Base-by-base conservation (phyloP, 2,329 filamentous ascomycete genomes). In the Pseudogymnoascus sp. region DNA sequence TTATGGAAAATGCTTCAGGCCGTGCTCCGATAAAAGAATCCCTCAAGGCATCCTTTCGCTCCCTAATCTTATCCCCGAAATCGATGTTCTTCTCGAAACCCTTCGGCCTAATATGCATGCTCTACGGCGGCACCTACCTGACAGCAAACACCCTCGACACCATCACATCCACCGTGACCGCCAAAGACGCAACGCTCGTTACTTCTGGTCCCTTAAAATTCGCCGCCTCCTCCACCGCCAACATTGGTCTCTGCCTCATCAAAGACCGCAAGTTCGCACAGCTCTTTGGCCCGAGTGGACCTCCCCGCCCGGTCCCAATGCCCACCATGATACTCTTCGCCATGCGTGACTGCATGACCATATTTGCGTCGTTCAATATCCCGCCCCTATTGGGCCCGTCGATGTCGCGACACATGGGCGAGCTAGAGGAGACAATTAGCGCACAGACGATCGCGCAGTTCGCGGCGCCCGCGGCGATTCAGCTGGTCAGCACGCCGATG, bases 321-420 rank as follows among this genome's bases (percentile, higher is more conserved):
- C 80, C 88, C 1, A 90, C 87, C 7, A 95, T 92, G 76, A 79
- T 82, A 0, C 84, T 96, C 64, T 97, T 96, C 79, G 87, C 90
- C 2, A 73, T 89, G 63, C 86, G 93, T 70, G 93, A 97, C 78
- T 91, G 88, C 76, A 78, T 96, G 67, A 96, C 93, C 62, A 92
- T 96, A 71, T 96, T 96, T 75, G 92, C 92, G 4, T 90, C 86
- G 11, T 98, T 97, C 82, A 97, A 97, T 74, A 79, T 96, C 1
- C 93, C 93, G 0, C 85, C 90, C 0, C 73, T 95, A 1, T 80
- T 97, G 8, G 90, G 90, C 0, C 91, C 92, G 0, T 76, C 79
- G 5, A 78, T 96, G 19, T 84, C 82, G 13, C 77, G 81, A 16
- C 79, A 80, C 28, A 72, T 89, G 66, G 77, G 73, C 61, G 79